Percentiles rank a stretch among this genome's conserved stretches.
Conservation (phyloP, 2,329 filamentous ascomycete species). For the Pseudocercospora cruenta region DNA sequence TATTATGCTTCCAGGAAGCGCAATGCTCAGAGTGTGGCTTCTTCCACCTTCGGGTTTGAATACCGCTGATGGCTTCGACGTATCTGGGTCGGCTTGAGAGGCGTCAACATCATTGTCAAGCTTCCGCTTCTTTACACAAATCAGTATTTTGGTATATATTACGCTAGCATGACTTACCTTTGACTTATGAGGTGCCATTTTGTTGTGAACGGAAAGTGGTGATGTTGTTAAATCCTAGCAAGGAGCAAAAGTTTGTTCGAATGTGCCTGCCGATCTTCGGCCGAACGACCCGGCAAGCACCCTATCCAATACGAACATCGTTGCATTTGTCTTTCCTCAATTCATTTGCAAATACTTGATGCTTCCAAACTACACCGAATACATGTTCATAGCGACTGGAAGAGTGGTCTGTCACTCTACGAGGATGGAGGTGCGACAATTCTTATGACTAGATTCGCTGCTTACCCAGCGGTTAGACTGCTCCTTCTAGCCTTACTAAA, state of each 20-base stretch:
- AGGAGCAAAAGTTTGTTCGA: not conserved
- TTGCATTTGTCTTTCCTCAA: not conserved
- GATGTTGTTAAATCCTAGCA: not conserved
- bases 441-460: not conserved
- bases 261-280: not conserved
- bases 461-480: not conserved
- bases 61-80: conserved; percentile 69
- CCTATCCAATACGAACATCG: not conserved
- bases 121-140: conserved; percentile 26
- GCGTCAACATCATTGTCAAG: conserved; percentile 9
- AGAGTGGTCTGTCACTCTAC: not conserved
- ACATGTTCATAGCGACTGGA: not conserved
- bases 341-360: not conserved
- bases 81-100: conserved; percentile 47
- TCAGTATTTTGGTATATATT: not conserved
- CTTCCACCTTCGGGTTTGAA: conserved; percentile 69
- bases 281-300: not conserved
- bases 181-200: conserved; percentile 27
- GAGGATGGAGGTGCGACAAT: not conserved
- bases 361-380: not conserved
- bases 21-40: conserved; percentile 75
- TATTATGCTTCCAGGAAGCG: conserved; percentile 77
- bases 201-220: not conserved
- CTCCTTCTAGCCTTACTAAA: not conserved
- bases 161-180: conserved; percentile 16